Conservation (phyloP, 192 early-diverging fungal genomes). For the Irineochytrium annulatum region DNA sequence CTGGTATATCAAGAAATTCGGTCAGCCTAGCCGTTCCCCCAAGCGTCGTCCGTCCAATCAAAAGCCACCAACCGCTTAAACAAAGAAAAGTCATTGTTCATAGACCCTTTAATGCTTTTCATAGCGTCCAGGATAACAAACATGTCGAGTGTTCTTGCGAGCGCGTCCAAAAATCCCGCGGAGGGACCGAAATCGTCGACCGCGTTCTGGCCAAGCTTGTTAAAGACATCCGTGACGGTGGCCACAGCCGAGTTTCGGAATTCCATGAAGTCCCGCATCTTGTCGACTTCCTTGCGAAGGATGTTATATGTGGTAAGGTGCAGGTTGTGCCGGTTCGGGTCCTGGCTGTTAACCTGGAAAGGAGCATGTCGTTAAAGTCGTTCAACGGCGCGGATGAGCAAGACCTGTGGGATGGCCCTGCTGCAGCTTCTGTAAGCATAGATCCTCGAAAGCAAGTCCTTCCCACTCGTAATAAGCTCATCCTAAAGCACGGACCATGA, state of each 20-base stretch:
- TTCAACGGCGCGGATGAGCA: not conserved
- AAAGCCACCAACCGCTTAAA: conserved; percentile 41
- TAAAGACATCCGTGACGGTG: conserved; percentile 30
- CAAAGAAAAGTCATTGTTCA: conserved; percentile 59
- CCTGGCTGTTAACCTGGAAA: conserved; percentile 27
- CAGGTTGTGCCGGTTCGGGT: conserved; percentile 26
- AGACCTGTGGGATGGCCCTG: conserved; percentile 44
- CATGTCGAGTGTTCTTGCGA: conserved; percentile 39
- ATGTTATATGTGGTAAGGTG: conserved; percentile 31
- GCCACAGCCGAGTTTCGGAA: conserved; percentile 34
- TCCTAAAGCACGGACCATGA: no score
- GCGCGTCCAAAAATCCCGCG: conserved; percentile 27
- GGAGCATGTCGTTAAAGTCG: not conserved
- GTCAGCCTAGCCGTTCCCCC: not conserved
- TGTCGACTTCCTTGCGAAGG: conserved; percentile 36
- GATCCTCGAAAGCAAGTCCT: conserved; percentile 29
- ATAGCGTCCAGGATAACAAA: conserved; percentile 45
- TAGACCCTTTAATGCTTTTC: conserved; percentile 50
- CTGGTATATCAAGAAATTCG: conserved; percentile 9
- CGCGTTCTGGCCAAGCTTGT: not conserved
- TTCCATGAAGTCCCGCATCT: conserved; percentile 42
- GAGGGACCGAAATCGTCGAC: conserved; percentile 23
- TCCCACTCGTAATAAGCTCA: conserved; percentile 31
- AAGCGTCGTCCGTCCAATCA: not conserved
- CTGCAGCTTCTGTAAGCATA: conserved; percentile 43